Evolutionary conservation across 306 rosid species (phyloP).

Genomic region (Citrullus mucosospermus): DNA sequence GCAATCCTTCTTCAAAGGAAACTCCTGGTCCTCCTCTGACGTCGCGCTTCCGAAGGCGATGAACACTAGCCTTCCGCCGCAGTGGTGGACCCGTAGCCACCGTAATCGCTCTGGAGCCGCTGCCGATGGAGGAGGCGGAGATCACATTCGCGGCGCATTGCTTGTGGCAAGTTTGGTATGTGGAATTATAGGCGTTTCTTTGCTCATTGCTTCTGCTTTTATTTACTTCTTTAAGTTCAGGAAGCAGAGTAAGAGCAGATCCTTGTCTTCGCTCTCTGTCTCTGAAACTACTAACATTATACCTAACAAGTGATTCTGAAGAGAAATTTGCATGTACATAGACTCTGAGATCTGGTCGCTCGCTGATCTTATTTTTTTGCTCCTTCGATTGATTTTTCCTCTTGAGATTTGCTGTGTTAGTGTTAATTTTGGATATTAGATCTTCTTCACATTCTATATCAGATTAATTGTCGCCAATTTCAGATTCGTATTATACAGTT

Average conservation of each 20-base stretch:
- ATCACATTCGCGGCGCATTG: slow-evolving; percentile 33
- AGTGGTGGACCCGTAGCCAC: slow-evolving; percentile 21
- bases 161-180: slow-evolving; percentile 56
- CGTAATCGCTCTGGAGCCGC: slow-evolving; percentile 9
- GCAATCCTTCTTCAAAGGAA: slow-evolving; percentile 56
- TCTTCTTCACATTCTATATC: neutral
- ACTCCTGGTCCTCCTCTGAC: slow-evolving; percentile 24
- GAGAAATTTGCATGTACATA: neutral
- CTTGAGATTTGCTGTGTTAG: neutral
- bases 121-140: neutral
- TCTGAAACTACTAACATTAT: neutral
- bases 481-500: neutral
- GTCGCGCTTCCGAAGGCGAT: slow-evolving; percentile 28
- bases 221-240: slow-evolving; percentile 32
- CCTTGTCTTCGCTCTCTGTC: neutral
- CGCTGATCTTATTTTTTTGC: neutral
- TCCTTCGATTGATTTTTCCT: neutral
- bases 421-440: neutral
- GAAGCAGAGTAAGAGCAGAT: slow-evolving; percentile 3
- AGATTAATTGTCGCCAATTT: neutral
- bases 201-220: slow-evolving; percentile 43
- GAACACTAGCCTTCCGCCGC: slow-evolving; percentile 23
- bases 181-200: slow-evolving; percentile 60
- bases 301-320: neutral
- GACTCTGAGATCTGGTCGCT: neutral